Base-by-base conservation (phyloP, 345 rosid species). In the Firmiana major region DNA sequence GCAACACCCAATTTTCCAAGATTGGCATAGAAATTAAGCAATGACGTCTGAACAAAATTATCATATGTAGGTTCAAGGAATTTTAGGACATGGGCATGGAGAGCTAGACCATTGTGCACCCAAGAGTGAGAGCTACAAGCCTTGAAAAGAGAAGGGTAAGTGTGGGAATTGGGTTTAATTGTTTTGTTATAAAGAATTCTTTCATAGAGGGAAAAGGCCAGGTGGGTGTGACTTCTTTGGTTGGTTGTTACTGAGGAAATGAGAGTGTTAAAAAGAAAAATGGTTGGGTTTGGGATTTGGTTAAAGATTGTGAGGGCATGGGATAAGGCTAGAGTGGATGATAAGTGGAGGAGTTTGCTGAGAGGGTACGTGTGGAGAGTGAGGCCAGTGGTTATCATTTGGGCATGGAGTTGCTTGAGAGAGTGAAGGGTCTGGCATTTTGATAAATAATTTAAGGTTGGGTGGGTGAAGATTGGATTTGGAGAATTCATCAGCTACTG, bases 71-170 rank as follows among this genome's bases (percentile, higher is more conserved):
- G 81, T 59, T 82, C 89, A 13, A 88, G 85, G 71, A 89, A 83
- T 75, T 90, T 92, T 78, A 89, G 58, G 9, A 82, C 88, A 74
- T 90, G 92, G 81, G 86, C 62, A 63, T 90, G 94, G 70, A 92
- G 90, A 70, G 84, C 82, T 24, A 80, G 78, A 31, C 93, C 94
- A 72, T 80, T 78, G 40, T 63, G 77, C 36, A 85, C 66, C 88
- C 83, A 86, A 10, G 84, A 78, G 26, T 76, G 81, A 36, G 78
- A 83, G 63, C 83, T 85, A 69, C 87, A 87, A 24, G 90, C 90
- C 82, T 89, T 90, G 76, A 90, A 83, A 24, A 90, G 88, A 83
- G 94, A 92, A 36, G 93, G 97, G 75, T 81, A 90, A 54, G 94
- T 90, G 81, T 79, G 87, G 22, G 70, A 63, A 21, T 90, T 90